These are phyloP conservation scores for Rhododendron simsii DNA, from an alignment of 148 eudicot species.

Conservation along the genomic window DNA sequence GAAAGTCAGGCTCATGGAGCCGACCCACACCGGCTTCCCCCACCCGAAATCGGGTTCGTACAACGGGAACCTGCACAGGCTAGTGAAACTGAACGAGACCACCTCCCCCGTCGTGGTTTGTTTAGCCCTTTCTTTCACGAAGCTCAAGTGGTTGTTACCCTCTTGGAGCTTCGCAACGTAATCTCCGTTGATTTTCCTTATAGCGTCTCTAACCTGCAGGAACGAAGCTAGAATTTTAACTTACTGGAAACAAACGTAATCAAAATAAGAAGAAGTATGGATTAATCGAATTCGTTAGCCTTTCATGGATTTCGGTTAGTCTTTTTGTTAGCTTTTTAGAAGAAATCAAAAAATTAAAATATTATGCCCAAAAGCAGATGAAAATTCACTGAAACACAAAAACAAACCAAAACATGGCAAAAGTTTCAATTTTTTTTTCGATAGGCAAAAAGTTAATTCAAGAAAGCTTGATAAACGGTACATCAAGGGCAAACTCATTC, in stretches of 20 bases:
- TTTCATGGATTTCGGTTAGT: too few species aligned
- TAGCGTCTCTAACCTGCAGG: constrained; percentile 6
- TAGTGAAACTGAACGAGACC: constrained; percentile 16
- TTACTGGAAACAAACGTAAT: background rate
- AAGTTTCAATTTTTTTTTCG: too few species aligned
- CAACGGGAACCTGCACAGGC: constrained; percentile 14
- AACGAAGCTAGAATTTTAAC: background rate
- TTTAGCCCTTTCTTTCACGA: constrained; percentile 1
- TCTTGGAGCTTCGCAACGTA: constrained; percentile 7
- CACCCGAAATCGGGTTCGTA: constrained; percentile 38
- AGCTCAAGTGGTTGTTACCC: constrained; percentile 3
- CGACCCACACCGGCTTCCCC: constrained; percentile 32
- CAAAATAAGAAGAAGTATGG: background rate
- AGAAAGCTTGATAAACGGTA: too few species aligned
- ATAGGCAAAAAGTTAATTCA: too few species aligned
- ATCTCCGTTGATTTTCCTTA: background rate
- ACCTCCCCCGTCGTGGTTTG: constrained; percentile 7
- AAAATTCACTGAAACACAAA: too few species aligned
- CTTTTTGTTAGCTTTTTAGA: too few species aligned
- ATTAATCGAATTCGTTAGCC: too few species aligned
- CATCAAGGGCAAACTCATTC: background rate
- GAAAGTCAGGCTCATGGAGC: constrained; percentile 5
- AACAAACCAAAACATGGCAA: too few species aligned
- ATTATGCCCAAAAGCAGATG: too few species aligned
- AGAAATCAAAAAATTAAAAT: too few species aligned